Base-by-base conservation (phyloP, 768 basidiomycete species). In the Sistotremastrum niveocremeum region DNA sequence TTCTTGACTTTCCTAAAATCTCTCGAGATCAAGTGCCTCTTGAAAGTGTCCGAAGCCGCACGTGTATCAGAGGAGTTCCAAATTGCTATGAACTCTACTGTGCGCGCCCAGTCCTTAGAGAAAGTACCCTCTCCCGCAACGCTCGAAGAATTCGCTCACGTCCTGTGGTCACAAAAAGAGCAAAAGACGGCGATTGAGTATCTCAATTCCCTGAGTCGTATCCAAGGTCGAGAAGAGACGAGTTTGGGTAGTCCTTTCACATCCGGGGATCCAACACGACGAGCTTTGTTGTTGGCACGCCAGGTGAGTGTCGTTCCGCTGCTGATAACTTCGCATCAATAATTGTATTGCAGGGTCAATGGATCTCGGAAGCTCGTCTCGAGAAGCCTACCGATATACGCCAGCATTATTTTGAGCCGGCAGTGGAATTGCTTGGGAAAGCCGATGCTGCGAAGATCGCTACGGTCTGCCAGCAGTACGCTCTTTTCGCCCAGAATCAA, bases 161-260 rank as follows among this genome's bases (percentile, higher is more conserved):
- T 97, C 11, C 70, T 98, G 5, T 98, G 94, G 89, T 62, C 75
- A 7, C 82, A 87, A 49, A 78, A 76, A 39, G 94, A 99, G 57
- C 84, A 89, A 53, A 79, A 77, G 49, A 61, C 82, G 4, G 93
- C 94, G 0, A 81, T 93, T 39, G 74, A 81, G 49, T 79, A 74
- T 42, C 67, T 94, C 45, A 72, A 71, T 44, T 64, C 65, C 34
- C 58, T 68, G 28, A 35, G 47, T 36, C 37, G 30, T 42, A 31
- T n/a, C 11, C 41, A 32, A 49, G 31, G 12, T n/a, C 39, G 31
- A 40, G 44, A 3, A 34, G 37, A n/a, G 35, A 34, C 20, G 8
- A 28, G 10, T 32, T 38, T 7, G 6, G 42, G 35, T 20, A 30
- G 6, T 9, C 8, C 9, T 37, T 46, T 49, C 44, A 31, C 52